Base-by-base conservation (phyloP, 176 grass and related monocot species). In the Luzula sylvatica region DNA sequence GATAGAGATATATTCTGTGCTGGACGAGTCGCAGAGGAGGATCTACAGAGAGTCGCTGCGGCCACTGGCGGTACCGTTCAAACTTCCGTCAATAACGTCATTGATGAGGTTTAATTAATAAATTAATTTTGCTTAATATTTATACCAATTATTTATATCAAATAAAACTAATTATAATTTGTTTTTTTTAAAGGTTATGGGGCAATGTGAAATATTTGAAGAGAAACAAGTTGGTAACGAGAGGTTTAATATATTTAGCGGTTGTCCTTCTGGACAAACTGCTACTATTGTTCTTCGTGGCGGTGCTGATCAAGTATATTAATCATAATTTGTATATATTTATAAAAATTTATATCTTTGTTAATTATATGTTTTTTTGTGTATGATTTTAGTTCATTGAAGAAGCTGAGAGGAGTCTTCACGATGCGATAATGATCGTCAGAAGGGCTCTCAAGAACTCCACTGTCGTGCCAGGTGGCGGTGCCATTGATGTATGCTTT, bases 381-480 rank as follows among this genome's bases (percentile, higher is more conserved):
- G 1, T 3, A 38, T 9, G 66, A 13, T 20, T 71, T 42, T 59
- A 89, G 84, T 96, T 96, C 64, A 96, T 96, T 38, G 85, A 96
- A 73, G 90, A 96, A 86, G 90, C 90, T 76, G 90, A 96, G 85
- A 70, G 85, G 53, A 89, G 90, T 65, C 74, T 96, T 8, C 90
- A 86, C 68, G 90, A 89, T 70, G 90, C 90, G 19, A 96, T 96
- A 35, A 96, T 96, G 84, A 96, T 96, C 61, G 90, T 86, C 20
- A 96, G 85, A 56, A 96, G 90, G 74, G 85, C 90, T 57, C 23
- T 96, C 38, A 96, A 89, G 49, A 96, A 89, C 47, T 89, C 90
- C n/a, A 96, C 90, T 59, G 81, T 96, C 69, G 85, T 96, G 54
- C 70, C 81, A 28, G 90, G 84, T 77, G 90, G 84, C 50, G 90